Base-by-base conservation (phyloP, 805 yeast genomes). In the Saccharomyces paradoxus region DNA sequence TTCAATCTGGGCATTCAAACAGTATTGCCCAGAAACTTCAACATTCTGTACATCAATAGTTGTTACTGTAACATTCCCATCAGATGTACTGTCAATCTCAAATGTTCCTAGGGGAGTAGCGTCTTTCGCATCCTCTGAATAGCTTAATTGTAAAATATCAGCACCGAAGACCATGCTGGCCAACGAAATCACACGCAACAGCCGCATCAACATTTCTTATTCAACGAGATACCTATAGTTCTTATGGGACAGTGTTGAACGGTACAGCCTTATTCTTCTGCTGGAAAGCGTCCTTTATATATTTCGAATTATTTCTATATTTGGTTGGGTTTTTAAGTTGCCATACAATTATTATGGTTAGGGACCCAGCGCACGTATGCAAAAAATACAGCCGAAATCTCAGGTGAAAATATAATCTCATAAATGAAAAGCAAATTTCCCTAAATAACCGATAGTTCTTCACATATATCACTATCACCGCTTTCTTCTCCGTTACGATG, bases 1-100 rank as follows among this genome's bases (percentile, higher is more conserved):
- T 8, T 50, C 56, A n/a, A 61, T 52, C 5, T 46, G 50, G 2
- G 63, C 60, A 50, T 62, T 62, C 14, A 67, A 55, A 47, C 68
- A 66, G 50, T 61, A 61, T 10, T 55, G 28, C 1, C 48, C 60
- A n/a, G 29, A 22, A 10, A n/a, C 30, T 46, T 46, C 21, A 10
- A 46, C 49, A 17, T 46, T 12, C 8, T 10, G 21, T 10, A 46
- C 10, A 22, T 46, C 29, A 22, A 37, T 24, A 7, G 44, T 37
- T n/a, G 44, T 37, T 21, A 37, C 24, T 17, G 44, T 17, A 4
- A 17, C 12, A 22, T 37, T 37, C 22, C 44, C 22, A 37, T 10
- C 22, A 10, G 13, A 8, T 37, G 24, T 17, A 21, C 24, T 37
- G 24, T 37, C 44, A 9, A 37, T 37, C 17, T 37, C 44, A 37